These are phyloP conservation scores for Aspergillus sclerotioniger DNA, from an alignment of 495 filamentous ascomycete genomes.

Conservation along the genomic window DNA sequence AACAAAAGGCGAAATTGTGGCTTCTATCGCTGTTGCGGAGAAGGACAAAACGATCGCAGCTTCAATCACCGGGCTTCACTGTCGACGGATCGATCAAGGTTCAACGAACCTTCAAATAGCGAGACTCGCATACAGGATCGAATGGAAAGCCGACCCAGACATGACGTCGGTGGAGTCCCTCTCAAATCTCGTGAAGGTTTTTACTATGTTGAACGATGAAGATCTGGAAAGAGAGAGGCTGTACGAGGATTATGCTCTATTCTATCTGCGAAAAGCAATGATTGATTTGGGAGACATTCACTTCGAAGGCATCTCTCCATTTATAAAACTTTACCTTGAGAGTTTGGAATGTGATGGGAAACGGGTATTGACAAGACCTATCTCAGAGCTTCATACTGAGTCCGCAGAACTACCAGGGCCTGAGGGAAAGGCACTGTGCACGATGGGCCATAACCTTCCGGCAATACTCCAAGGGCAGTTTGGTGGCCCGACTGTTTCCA, in stretches of 20 bases:
- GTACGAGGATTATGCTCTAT: neutral
- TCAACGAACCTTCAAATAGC: neutral
- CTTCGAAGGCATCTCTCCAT: neutral
- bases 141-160: constrained; percentile 24
- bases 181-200: constrained; percentile 6
- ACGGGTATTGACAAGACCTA: neutral
- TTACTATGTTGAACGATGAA: neutral
- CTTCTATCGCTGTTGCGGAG: constrained; percentile 14
- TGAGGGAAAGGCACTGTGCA: neutral
- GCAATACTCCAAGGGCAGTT: constrained; percentile 18
- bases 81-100: constrained; percentile 15
- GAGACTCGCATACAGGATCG: constrained; percentile 18
- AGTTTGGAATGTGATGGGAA: neutral
- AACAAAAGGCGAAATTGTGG: constrained; percentile 5
- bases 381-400: neutral
- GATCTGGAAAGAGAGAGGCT: neutral
- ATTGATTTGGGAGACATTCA: neutral
- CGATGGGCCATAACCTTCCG: constrained; percentile 8
- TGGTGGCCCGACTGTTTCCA: constrained; percentile 14
- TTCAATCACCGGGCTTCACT: constrained; percentile 20
- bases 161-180: neutral
- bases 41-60: constrained; percentile 2
- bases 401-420: neutral
- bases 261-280: neutral
- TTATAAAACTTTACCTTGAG: neutral